Conservation (phyloP, 192 early-diverging fungal genomes). For the Dimargaris verticillata region DNA sequence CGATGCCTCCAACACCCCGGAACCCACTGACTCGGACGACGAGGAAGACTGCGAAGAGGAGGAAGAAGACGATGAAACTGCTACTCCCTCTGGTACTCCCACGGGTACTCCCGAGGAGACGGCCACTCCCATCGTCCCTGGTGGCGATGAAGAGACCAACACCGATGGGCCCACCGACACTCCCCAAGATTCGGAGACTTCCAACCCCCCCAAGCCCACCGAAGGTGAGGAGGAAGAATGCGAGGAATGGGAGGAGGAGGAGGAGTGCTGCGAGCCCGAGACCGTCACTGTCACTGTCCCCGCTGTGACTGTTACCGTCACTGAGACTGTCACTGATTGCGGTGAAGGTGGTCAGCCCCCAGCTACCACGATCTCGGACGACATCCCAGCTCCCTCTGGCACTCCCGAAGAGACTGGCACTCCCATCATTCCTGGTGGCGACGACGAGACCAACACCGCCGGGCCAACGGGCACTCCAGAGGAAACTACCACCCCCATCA, state of each 20-base stretch:
- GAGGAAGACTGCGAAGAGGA: neutral
- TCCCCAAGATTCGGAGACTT: neutral
- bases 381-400: neutral
- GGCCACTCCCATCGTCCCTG: constrained; percentile 1
- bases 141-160: neutral
- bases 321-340: neutral
- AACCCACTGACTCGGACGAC: neutral
- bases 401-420: neutral
- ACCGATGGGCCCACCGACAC: neutral
- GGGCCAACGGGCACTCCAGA: neutral
- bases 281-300: constrained; percentile 9
- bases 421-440: constrained; percentile 3
- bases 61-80: neutral
- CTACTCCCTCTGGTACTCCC: neutral
- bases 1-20: neutral
- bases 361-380: neutral
- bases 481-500: neutral
- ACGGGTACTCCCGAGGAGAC: neutral
- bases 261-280: neutral
- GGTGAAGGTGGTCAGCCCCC: neutral
- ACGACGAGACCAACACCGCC: neutral
- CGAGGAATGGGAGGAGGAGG: neutral
- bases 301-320: constrained; percentile 5
- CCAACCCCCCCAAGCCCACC: neutral
- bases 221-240: neutral